Base-by-base conservation (phyloP, 805 yeast species). In the Candida peoriensis region DNA sequence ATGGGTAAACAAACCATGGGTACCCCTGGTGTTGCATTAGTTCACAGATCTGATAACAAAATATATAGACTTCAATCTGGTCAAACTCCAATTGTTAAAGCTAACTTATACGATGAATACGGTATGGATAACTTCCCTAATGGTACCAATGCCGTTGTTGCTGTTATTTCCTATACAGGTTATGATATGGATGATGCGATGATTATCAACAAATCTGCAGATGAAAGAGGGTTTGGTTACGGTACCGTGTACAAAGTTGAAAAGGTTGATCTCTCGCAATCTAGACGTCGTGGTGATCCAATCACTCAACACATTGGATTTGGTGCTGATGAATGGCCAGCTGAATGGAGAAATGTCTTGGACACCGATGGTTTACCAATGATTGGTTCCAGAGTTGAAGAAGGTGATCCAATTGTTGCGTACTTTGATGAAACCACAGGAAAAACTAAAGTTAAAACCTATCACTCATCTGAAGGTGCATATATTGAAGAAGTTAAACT, bases 1-100 rank as follows among this genome's bases (percentile, higher is more conserved):
- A 93, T 93, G 98, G 97, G 97, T 77, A 93, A 93, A 68, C 98
- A 93, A 70, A 90, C 98, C 15, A 93, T 93, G 98, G 98, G 98
- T 64, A 93, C 98, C 5, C 98, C 98, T 8, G 97, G 97, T 66
- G 96, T 93, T 44, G 97, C 95, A 1, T 68, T 90, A 36, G 75
- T 69, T 29, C 95, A 88, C 61, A 76, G 98, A 62, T 83, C 96
- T 1, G 98, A 93, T 61, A 93, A 93, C 68, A 93, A 90, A 60
- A 66, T 93, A 41, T 93, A 93, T 64, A 79, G 90, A 52, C 68
- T 93, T 48, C 98, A 93, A 64, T 72, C 85, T 28, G 98, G 98
- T 30, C 97, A 93, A 68, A 85, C 97, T 2, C 98, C 98, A 26
- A 86, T 93, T 55, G 98, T 93, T 30, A 82, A 89, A 55, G 96